phyloP scores from a whole-genome alignment of 768 basidiomycete species.

The Lentinula boryana region DNA sequence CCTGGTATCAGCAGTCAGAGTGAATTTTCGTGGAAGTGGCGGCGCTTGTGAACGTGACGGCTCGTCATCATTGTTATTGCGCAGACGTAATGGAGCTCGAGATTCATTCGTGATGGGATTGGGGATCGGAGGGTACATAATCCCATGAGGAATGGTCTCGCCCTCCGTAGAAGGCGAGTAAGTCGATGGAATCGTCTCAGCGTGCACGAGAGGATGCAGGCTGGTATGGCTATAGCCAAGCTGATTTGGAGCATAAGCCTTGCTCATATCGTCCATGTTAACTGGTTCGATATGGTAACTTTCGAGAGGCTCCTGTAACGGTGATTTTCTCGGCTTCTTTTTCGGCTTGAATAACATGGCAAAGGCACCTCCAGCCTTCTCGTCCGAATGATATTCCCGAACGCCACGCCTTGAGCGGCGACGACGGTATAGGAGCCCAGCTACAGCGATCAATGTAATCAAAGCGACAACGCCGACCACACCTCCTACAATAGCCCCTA shows the following conservation, averaged over 20 bases:
- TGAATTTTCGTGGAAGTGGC: not conserved
- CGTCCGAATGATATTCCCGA: not conserved
- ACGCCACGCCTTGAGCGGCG: not conserved
- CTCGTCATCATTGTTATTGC: not conserved
- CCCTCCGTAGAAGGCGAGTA: not conserved
- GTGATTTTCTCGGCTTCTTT: not conserved
- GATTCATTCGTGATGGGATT: not conserved
- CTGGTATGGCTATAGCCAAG: not conserved
- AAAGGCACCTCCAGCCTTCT: not conserved
- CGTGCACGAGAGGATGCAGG: not conserved
- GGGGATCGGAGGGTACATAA: not conserved
- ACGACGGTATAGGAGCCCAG: conserved; percentile 10
- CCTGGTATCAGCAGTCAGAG: not conserved
- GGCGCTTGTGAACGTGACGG: not conserved
- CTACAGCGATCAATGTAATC: conserved; percentile 4
- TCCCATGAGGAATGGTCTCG: not conserved
- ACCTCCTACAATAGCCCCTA: conserved; percentile 11
- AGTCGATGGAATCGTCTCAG: not conserved
- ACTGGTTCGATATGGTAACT: not conserved
- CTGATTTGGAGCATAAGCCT: not conserved
- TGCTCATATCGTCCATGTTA: not conserved
- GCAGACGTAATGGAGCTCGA: not conserved
- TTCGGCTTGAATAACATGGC: not conserved
- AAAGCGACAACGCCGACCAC: conserved; percentile 6
- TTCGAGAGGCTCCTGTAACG: not conserved